These are phyloP conservation scores for Ophiostoma populinum DNA, from an alignment of 2,329 filamentous ascomycete genomes.

Conservation along the genomic window DNA sequence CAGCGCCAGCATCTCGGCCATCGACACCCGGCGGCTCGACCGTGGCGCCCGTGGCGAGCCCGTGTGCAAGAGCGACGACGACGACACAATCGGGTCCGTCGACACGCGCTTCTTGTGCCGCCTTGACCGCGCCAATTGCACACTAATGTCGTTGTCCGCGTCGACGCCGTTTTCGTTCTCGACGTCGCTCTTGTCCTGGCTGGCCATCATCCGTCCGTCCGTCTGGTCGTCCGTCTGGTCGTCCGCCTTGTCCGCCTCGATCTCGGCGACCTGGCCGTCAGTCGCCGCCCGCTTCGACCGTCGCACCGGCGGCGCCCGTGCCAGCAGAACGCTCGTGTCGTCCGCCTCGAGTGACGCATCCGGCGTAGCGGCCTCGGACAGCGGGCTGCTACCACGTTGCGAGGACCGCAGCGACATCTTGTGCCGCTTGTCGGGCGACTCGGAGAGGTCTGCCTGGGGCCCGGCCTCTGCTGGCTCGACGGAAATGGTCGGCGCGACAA, in stretches of 20 bases:
- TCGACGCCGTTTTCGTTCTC: too few relatives aligned
- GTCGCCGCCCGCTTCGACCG: constrained; percentile 2
- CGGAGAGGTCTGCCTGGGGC: background rate
- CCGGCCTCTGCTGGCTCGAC: background rate
- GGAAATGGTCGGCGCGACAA: too few relatives aligned
- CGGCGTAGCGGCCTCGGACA: background rate
- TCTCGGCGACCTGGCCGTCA: background rate
- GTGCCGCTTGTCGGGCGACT: constrained; percentile 4
- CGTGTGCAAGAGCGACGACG: too few relatives aligned
- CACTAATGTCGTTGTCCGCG: too few relatives aligned
- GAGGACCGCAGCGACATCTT: constrained; percentile 10
- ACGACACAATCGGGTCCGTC: too few relatives aligned
- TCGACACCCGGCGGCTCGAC: background rate
- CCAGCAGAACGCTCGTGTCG: constrained; percentile 15
- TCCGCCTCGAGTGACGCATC: background rate
- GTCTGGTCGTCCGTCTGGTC: background rate
- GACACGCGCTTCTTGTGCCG: too few relatives aligned
- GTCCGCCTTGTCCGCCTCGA: background rate
- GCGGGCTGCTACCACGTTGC: constrained; percentile 3
- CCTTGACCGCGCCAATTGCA: too few relatives aligned
- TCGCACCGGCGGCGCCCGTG: constrained; percentile 8
- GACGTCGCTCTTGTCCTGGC: too few relatives aligned
- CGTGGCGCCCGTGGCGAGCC: constrained; percentile 2
- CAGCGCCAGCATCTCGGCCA: background rate
- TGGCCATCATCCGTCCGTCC: too few relatives aligned